Conservation (phyloP, 306 rosid species). For the Dryas octopetala region DNA sequence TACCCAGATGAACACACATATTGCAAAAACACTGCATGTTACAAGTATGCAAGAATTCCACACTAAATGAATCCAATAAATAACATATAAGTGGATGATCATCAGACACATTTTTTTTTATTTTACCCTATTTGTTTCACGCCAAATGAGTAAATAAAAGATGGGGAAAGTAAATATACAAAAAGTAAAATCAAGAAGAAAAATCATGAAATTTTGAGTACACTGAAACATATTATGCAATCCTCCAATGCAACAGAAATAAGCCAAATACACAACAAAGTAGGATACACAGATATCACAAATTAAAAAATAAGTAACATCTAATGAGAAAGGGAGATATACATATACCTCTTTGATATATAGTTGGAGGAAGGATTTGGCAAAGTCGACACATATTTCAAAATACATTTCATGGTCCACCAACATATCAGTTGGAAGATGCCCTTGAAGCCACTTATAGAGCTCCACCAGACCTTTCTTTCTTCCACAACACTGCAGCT, state of each 20-base stretch:
- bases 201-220: neutral
- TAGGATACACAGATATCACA: neutral
- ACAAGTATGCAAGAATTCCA: too few species aligned
- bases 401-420: conserved; percentile 44
- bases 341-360: conserved; percentile 71
- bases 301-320: neutral
- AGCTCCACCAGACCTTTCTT: conserved; percentile 62
- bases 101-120: too few species aligned
- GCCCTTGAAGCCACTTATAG: conserved; percentile 66
- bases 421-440: conserved; percentile 51
- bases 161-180: too few species aligned
- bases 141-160: too few species aligned
- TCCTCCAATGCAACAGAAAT: too few species aligned
- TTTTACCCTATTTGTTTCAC: too few species aligned
- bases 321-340: neutral
- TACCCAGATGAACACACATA: too few species aligned
- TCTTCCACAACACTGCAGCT: conserved; percentile 40
- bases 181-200: neutral
- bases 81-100: too few species aligned
- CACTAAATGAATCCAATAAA: too few species aligned
- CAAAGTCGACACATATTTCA: conserved; percentile 56
- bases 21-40: too few species aligned
- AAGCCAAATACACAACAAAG: neutral
- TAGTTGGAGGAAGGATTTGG: conserved; percentile 72
- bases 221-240: too few species aligned